Conservation (phyloP, 768 basidiomycete genomes). For the Serendipita sp. region DNA sequence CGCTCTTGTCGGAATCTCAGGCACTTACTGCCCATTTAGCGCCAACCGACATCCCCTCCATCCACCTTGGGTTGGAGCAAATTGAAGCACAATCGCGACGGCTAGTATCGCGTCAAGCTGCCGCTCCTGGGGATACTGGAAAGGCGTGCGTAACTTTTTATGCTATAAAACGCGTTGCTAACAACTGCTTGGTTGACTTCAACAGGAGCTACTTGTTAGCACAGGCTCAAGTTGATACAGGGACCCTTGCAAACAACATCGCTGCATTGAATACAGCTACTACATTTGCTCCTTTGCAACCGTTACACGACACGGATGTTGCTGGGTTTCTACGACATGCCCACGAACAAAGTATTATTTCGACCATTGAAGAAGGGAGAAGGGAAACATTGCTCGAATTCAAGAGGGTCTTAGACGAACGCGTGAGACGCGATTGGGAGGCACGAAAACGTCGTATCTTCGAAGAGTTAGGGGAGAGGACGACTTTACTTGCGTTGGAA, state of each 20-base stretch:
- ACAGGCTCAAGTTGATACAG: conserved; percentile 83
- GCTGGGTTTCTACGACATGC: conserved; percentile 89
- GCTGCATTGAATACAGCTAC: conserved; percentile 65
- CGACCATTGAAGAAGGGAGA: conserved; percentile 81
- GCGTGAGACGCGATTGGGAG: conserved; percentile 73
- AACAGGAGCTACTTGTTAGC: conserved; percentile 80
- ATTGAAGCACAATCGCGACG: conserved; percentile 85
- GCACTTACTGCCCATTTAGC: conserved; percentile 64
- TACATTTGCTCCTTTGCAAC: conserved; percentile 80
- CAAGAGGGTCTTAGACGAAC: conserved; percentile 62
- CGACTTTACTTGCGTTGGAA: background rate
- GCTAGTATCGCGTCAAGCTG: conserved; percentile 54
- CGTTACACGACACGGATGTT: conserved; percentile 87
- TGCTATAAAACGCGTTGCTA: conserved; percentile 3
- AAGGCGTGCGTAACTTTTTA: conserved; percentile 32
- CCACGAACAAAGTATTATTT: conserved; percentile 87
- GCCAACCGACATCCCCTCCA: conserved; percentile 68
- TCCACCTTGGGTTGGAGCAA: conserved; percentile 84
- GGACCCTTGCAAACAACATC: conserved; percentile 71
- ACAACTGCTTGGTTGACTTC: background rate
- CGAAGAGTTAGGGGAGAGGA: conserved; percentile 57
- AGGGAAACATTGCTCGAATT: conserved; percentile 76
- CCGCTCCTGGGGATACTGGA: conserved; percentile 44
- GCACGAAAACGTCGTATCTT: conserved; percentile 78
- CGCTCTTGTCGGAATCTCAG: conserved; percentile 19